These are phyloP conservation scores for Penicillium chermesinum DNA, from an alignment of 495 filamentous ascomycete species.

Conservation along the genomic window DNA sequence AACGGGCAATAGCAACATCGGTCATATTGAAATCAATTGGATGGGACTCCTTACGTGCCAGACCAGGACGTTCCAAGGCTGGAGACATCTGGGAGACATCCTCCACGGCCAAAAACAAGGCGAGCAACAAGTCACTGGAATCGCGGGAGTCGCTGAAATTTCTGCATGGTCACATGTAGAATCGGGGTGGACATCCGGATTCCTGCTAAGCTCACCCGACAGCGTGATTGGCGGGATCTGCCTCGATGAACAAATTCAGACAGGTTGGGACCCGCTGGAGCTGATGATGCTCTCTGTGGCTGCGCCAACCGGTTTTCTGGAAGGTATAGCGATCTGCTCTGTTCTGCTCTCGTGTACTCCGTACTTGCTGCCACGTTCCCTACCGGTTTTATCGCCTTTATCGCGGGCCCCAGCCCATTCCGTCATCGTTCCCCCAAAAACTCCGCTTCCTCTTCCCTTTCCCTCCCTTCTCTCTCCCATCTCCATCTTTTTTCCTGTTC, in stretches of 20 bases:
- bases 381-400: background rate
- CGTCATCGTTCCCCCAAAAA: constrained; percentile 3
- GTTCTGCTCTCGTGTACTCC: too few relatives aligned
- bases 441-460: background rate
- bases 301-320: background rate
- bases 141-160: too few relatives aligned
- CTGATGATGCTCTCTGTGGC: background rate
- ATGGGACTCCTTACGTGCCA: too few relatives aligned
- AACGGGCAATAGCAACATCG: too few relatives aligned
- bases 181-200: background rate
- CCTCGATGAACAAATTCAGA: background rate
- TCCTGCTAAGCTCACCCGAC: background rate
- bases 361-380: constrained; percentile 8
- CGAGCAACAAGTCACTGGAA: too few relatives aligned
- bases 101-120: too few relatives aligned
- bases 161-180: constrained; percentile 3
- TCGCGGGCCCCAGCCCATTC: too few relatives aligned
- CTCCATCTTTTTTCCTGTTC: background rate
- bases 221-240: constrained; percentile 1
- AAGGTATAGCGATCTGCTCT: background rate
- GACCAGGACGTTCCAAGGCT: too few relatives aligned
- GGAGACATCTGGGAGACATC: too few relatives aligned
- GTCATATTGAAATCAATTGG: too few relatives aligned
- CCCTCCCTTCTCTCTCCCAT: background rate
- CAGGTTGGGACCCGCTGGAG: background rate